Conservation (phyloP, 345 rosid genomes). For the Murraya koenigii region DNA sequence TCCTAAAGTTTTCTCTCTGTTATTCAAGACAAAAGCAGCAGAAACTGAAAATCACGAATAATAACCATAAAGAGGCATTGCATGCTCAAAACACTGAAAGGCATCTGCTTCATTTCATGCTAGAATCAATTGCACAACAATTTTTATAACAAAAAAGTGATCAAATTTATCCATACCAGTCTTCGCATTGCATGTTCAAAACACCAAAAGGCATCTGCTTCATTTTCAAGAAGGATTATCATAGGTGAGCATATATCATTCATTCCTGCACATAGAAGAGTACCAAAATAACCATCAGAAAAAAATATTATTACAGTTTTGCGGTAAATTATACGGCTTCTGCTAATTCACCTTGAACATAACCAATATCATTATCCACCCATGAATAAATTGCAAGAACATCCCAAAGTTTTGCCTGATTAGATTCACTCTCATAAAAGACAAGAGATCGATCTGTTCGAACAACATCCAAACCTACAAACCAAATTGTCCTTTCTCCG, state of each 20-base stretch:
- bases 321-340: slow-evolving; percentile 1
- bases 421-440: slow-evolving; percentile 67
- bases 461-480: slow-evolving; percentile 88
- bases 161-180: slow-evolving; percentile 45
- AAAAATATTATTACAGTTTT: not conserved
- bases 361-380: slow-evolving; percentile 87
- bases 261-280: slow-evolving; percentile 63
- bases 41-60: slow-evolving; percentile 10
- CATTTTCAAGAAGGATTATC: slow-evolving; percentile 82
- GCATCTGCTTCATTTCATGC: too few relatives aligned
- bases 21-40: slow-evolving; percentile 14
- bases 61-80: not conserved
- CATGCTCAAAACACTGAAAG: too few relatives aligned
- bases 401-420: slow-evolving; percentile 87
- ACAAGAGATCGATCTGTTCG: slow-evolving; percentile 82
- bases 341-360: slow-evolving; percentile 70
- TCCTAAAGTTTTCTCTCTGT: slow-evolving; percentile 92
- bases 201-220: slow-evolving; percentile 98
- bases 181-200: slow-evolving; percentile 88
- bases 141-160: not conserved
- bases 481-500: slow-evolving; percentile 14
- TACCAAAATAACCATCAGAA: slow-evolving; percentile 1
- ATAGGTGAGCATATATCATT: slow-evolving; percentile 95
- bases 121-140: not conserved
- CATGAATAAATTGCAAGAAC: slow-evolving; percentile 82